These are phyloP conservation scores for Lasiodiplodia gonubiensis DNA, from an alignment of 2,329 filamentous ascomycete species.

Conservation along the genomic window DNA sequence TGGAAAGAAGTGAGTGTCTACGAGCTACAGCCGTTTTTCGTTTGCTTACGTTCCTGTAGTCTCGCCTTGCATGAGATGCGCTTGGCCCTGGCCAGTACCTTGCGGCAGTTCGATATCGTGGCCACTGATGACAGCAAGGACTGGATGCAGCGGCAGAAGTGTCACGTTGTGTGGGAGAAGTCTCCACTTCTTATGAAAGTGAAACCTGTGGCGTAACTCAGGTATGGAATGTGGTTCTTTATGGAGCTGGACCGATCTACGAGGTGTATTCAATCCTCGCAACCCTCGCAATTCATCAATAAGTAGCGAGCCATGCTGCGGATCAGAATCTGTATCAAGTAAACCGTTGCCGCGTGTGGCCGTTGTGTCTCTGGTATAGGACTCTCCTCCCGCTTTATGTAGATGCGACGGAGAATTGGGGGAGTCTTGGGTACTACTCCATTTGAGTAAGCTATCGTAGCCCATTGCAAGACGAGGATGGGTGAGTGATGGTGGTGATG, in stretches of 20 bases:
- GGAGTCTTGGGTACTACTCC: fast-evolving
- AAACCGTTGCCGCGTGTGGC: no score
- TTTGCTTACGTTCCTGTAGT: conserved; percentile 33
- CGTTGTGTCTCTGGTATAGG: no score
- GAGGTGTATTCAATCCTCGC: no score
- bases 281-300: no score
- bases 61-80: conserved; percentile 50
- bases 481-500: no score
- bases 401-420: no score
- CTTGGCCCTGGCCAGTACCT: conserved; percentile 44
- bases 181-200: conserved; percentile 39
- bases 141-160: conserved; percentile 38
- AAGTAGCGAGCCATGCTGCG: no score
- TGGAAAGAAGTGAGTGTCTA: conserved; percentile 42
- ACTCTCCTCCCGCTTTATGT: no score
- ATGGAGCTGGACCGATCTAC: not conserved
- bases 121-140: conserved; percentile 42
- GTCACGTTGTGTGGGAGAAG: conserved; percentile 47
- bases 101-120: not conserved
- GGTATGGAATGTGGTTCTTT: no score
- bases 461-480: no score
- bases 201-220: not conserved
- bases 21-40: not conserved
- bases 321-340: no score
- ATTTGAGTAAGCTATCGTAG: no score